Percentiles rank a stretch among this genome's conserved stretches.
Conservation (phyloP, 495 filamentous ascomycete genomes). For the Cenococcum geophilum region DNA sequence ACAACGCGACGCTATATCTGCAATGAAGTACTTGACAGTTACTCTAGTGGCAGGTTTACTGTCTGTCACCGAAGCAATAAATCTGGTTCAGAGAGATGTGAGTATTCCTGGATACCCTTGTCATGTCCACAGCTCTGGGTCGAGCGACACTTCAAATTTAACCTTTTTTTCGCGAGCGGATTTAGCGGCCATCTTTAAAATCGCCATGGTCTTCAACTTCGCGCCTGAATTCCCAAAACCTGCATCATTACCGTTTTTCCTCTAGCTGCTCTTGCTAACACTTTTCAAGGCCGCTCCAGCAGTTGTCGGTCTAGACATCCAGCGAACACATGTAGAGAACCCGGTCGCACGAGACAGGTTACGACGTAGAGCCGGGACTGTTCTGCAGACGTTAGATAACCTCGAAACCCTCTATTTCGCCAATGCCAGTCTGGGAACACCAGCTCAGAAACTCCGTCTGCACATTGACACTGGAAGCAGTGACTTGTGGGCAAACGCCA, state of each 20-base stretch:
- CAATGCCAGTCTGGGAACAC: slow-evolving; percentile 44
- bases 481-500: slow-evolving; percentile 81
- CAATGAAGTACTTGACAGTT: slow-evolving; percentile 28
- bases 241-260: not conserved
- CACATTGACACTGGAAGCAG: slow-evolving; percentile 62
- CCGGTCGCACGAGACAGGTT: slow-evolving; percentile 34
- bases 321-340: slow-evolving; percentile 34
- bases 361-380: slow-evolving; percentile 34
- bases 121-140: not conserved
- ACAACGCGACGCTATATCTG: not conserved
- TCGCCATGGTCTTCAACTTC: not conserved
- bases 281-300: slow-evolving; percentile 11
- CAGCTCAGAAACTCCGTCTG: slow-evolving; percentile 40
- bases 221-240: not conserved
- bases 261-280: slow-evolving; percentile 1
- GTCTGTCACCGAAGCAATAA: slow-evolving; percentile 30
- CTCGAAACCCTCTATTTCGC: slow-evolving; percentile 45
- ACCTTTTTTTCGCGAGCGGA: too few species aligned
- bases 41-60: slow-evolving; percentile 22
- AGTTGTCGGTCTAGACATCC: slow-evolving; percentile 34
- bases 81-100: slow-evolving; percentile 32
- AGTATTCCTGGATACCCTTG: slow-evolving; percentile 1
- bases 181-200: not conserved
- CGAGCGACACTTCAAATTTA: too few species aligned
- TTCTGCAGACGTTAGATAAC: slow-evolving; percentile 38